These are phyloP conservation scores for Paecilomyces fulvus DNA, from an alignment of 2,329 filamentous ascomycete species.

Conservation along the genomic window DNA sequence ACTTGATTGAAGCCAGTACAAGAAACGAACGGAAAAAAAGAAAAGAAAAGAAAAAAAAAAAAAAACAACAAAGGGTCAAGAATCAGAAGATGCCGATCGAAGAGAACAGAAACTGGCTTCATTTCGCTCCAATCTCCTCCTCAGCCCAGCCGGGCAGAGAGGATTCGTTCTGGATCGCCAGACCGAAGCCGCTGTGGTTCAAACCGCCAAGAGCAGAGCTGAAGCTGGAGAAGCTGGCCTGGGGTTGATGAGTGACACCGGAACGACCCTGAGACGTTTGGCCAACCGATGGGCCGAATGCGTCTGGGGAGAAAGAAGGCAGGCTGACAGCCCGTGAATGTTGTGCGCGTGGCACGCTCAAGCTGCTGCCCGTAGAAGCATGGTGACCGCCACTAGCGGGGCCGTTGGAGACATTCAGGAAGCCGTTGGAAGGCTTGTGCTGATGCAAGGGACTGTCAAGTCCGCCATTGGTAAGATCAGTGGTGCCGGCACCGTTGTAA, in stretches of 20 bases:
- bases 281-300: constrained; percentile 38
- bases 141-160: constrained; percentile 56
- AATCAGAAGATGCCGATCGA: constrained; percentile 3
- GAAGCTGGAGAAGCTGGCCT: constrained; percentile 50
- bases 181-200: constrained; percentile 49
- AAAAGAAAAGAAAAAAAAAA: too few species aligned
- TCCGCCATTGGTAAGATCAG: constrained; percentile 51
- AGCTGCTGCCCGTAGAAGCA: constrained; percentile 50
- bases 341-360: constrained; percentile 47
- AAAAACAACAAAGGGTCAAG: constrained; percentile 11
- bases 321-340: constrained; percentile 82
- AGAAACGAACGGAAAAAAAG: constrained; percentile 13
- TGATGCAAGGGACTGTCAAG: constrained; percentile 34
- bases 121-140: constrained; percentile 53
- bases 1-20: constrained; percentile 19
- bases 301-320: constrained; percentile 59
- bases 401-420: constrained; percentile 42
- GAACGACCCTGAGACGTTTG: constrained; percentile 27
- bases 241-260: constrained; percentile 33
- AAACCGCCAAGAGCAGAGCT: constrained; percentile 51
- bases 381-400: constrained; percentile 68
- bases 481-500: constrained; percentile 65
- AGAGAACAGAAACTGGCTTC: constrained; percentile 11
- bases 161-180: constrained; percentile 51
- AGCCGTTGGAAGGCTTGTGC: constrained; percentile 59